Conservation (phyloP, 1,284 basidiomycete species). For the Trichosporon sp. region DNA sequence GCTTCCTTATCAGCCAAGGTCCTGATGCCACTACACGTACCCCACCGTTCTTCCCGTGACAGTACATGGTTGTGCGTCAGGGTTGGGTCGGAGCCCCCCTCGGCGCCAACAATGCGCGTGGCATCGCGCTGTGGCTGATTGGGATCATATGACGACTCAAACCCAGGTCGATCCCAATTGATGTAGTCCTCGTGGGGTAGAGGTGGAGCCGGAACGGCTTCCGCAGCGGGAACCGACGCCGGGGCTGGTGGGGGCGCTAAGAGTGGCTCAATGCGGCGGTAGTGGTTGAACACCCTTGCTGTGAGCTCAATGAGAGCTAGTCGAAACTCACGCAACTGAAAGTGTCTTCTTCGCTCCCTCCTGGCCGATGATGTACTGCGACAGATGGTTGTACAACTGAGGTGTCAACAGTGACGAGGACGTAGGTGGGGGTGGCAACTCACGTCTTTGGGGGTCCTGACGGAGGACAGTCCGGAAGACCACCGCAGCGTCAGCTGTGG, state of each 20-base stretch:
- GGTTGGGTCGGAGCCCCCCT: conserved; percentile 46
- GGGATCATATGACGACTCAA: conserved; percentile 21
- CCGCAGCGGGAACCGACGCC: conserved; percentile 57
- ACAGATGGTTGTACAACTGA: conserved; percentile 83
- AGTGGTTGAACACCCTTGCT: conserved; percentile 85
- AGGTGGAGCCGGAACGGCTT: conserved; percentile 7
- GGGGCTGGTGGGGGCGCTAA: conserved; percentile 57
- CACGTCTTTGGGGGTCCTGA: conserved; percentile 32
- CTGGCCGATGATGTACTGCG: conserved; percentile 90
- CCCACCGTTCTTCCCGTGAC: conserved; percentile 47
- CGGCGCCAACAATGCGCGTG: conserved; percentile 39
- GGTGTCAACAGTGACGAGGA: background rate
- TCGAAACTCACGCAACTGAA: conserved; percentile 73
- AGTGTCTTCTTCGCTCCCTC: conserved; percentile 88
- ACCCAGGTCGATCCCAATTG: conserved; percentile 37
- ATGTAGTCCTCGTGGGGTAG: conserved; percentile 21
- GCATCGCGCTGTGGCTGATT: conserved; percentile 36
- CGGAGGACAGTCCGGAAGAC: conserved; percentile 20
- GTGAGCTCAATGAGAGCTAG: background rate
- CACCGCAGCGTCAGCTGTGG: conserved; percentile 15
- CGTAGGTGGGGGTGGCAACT: background rate
- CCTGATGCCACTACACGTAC: conserved; percentile 41
- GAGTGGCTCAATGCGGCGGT: conserved; percentile 64
- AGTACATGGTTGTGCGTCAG: conserved; percentile 43
- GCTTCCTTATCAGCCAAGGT: conserved; percentile 32